Evolutionary conservation across 1,284 basidiomycete species (phyloP), one percentile per base, ranked within the genome.

Genomic region (Austropuccinia psidii): DNA sequence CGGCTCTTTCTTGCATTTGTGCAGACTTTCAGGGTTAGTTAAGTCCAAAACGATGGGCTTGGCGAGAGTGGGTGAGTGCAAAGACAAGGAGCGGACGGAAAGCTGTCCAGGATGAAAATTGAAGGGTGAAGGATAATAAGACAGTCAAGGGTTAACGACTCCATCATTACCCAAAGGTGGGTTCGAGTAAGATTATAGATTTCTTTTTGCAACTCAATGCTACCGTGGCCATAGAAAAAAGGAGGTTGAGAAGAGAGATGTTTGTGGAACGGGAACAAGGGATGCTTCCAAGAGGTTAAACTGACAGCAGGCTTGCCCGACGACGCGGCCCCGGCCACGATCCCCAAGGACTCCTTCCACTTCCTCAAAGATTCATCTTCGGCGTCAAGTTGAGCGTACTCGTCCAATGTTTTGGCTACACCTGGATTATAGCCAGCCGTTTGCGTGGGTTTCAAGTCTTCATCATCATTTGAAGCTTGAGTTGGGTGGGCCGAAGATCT

Each of bases 331-430:
- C 85, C 87, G 27, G 88, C 84, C 58, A 85, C 85, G 76, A 94
- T 87, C 68, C 93, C 93, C 41, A 95, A 85, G 75, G 88, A 92
- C 29, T 90, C 90, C 81, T 94, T 94, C 91, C 91, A 94, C 76
- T 90, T 88, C 65, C 83, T 83, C 9, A 86, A 81, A 58, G 89
- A 90, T 81, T 93, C 90, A 80, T 94, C 91, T 75, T 89, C 84
- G 13, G 88, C 89, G 81, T 93, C 91, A 68, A 93, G 85, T 66
- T 81, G 80, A 19, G 83, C 81, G 70, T 85, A 83, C 78, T 85
- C 84, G 21, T 82, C 83, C 17, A 85, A 78, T 1, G 83, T 82
- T 80, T 84, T 85, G 69, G 80, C 80, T 74, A 80, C 78, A 33
- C 80, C 80, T 1, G 77, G 76, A 60, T 79, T 78, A 77, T 81